Evolutionary conservation across 2,329 filamentous ascomycete species (phyloP), one percentile per base, ranked within the genome.

Genomic region (Truncatella angustata): DNA sequence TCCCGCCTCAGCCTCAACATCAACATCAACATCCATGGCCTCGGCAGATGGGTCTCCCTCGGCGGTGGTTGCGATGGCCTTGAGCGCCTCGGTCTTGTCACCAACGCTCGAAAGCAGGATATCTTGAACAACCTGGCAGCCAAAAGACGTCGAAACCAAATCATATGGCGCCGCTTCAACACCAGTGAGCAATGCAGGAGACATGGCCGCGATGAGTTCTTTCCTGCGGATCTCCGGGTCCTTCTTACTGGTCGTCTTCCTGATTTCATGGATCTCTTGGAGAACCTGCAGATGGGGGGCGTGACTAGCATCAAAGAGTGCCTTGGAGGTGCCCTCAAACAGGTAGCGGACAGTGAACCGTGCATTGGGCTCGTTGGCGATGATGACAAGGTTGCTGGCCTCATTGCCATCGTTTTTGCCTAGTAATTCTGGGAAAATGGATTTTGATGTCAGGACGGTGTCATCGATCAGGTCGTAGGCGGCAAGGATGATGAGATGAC

Each of bases 381-480:
- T 72, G 40, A 79, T 79, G 18, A 88, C 71, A 46, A 91, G 75
- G 56, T 87, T 87, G 59, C 87, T 81, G 2, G 79, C 73, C 30
- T 84, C 76, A 52, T 79, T 78, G 51, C 85, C 77, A 21, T 80
- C 77, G 54, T 85, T 82, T 63, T 90, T 88, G 56, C 86, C 89
- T 16, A 97, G 73, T 11, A 99, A 77, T 70, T 97, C 93, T 0
- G 90, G 80, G 70, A 96, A 91, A 58, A 99, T 88, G 28, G 88
- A 80, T 73, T 96, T 97, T 47, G 85, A 80, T 3, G 85, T 90
- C 64, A 96, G 78, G 58, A 95, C 92, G 9, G 94, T 99, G 68
- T 99, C 94, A 62, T 99, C 94, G 45, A 96, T 85, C 45, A 96
- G 86, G 63, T 97, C 94, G 66, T 92, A 91, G 1, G 91, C 90